Evolutionary conservation across 805 yeast species (phyloP), one percentile per base, ranked within the genome.

Genomic region (Teunomyces gatunensis): DNA sequence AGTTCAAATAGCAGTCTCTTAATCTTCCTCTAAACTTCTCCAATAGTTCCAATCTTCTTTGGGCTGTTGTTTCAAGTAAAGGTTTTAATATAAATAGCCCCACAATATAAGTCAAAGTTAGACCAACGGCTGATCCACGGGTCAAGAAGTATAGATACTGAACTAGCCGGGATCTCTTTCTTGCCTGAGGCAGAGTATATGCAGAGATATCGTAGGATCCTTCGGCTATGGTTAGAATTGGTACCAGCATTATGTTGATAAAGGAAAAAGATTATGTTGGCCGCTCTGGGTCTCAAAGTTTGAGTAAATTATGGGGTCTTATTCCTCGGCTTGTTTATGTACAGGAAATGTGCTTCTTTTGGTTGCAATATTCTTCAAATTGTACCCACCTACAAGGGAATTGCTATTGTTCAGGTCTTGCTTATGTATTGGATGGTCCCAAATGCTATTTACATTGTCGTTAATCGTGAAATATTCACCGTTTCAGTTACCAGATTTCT

Each of bases 191-290:
- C 5, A 54, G 45, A 13, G 51, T 40, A 43, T 62, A 69, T 5
- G 57, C 50, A 13, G 54, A 52, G 3, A 70, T 61, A 45, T 73
- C 71, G 51, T 63, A 73, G 0, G 77, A 69, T 2, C 69, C 42
- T 47, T 73, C 77, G 3, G 77, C 75, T 1, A 73, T 69, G 3
- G 76, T 68, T 25, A 72, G 56, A 20, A 63, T 51, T 1, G 74
- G 74, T 9, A 71, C 63, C 36, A 59, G 52, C 56, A 53, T 50
- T 23, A 23, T 17, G 12, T 6, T n/a, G 25, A 6, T 37, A 3
- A 5, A 20, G 11, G 21, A 34, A n/a, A 4, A 17, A 11, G 37
- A 17, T 34, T 9, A 34, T 34, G 23, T 34, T 11, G 12, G 18
- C n/a, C 20, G 11, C 18, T 15, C 18, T 11, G 20, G 11, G 11